Base-by-base conservation (phyloP, 1,139 yeast genomes). In the Magnusiomyces magnusii region DNA sequence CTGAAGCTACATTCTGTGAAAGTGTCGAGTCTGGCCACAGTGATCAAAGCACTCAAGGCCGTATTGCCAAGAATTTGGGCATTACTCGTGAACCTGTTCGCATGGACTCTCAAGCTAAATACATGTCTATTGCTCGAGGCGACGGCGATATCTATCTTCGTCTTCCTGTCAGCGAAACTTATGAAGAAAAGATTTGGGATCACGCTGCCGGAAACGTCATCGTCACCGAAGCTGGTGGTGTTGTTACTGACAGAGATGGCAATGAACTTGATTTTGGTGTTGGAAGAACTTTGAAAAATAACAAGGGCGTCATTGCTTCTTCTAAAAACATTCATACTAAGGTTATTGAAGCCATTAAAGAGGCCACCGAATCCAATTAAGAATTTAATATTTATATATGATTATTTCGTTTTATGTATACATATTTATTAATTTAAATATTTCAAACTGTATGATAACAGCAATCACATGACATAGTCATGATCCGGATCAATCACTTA, bases 11-110 rank as follows among this genome's bases (percentile, higher is more conserved):
- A 68, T 93, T 93, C 55, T 86, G 95, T 54, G 99, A 95, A 75
- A 95, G 96, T 63, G 98, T 93, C n/a, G 99, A 93, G 75, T 86
- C 89, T 68, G 93, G 93, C 1, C 99, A 93, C 71, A 90, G 97
- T 1, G 86, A 97, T 1, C 98, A 91, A 69, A 90, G 85, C 25
- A 84, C 87, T n/a, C 98, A 95, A 71, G 80, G 85, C 1, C 73
- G 78, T 57, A 91, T 93, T 67, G 95, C 95, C 64, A 63, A 75
- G 27, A 69, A 71, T 42, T 77, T 93, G 53, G 86, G 86, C 0
- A 88, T 89, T 44, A 87, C 90, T 68, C 68, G 69, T 61, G 73
- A 75, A 1, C 69, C 79, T 2, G 78, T 77, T 39, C 69, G 78
- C 28, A 78, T 95, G 76, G 99, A 93, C 73, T 90, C 97, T 1